Evolutionary conservation across 2,329 filamentous ascomycete species (phyloP), one percentile per base, ranked within the genome.

Genomic region (Colletotrichum sp.): DNA sequence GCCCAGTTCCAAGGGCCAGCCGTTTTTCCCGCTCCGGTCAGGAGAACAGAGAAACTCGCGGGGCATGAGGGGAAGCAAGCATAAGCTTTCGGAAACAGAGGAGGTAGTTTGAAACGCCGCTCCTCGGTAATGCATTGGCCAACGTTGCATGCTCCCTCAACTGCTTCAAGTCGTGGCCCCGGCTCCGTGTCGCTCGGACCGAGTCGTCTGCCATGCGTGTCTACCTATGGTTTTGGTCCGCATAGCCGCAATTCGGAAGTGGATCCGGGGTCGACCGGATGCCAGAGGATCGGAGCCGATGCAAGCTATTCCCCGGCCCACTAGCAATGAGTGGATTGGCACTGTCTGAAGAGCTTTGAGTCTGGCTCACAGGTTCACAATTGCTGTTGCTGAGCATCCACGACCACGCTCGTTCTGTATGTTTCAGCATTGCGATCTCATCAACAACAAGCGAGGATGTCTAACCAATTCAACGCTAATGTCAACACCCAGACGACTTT

Each of bases 51-150:
- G 9, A 10, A 32, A 16, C 18, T 13, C 36, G 26, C 24, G 39
- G n/a, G 39, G 24, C 30, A 44, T 21, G 66, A 49, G 39, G 28
- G 28, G n/a, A 55, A 34, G 8, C 13, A 21, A 49, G 9, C 60
- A 32, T 39, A 67, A 67, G 72, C 36, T 75, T 75, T 67, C 72
- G 72, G 52, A 72, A 72, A 75, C 68, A 26, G 30, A 59, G 44
- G 32, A 39, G 16, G 18, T 49, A 3, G 10, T 15, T 21, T 72
- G 72, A 75, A 72, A 72, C 72, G 52, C 32, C 44, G 21, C 21
- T 49, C 30, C 21, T 57, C 60, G 65, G 67, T 44, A 55, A 63
- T 30, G 52, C 34, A 32, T 39, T 59, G n/a, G n/a, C 24, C 24
- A 57, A 18, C n/a, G 26, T 39, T 16, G 26, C 6, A 6, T 39